Base-by-base conservation (phyloP, 2,329 filamentous ascomycete genomes). In the Grosmannia serpens region DNA sequence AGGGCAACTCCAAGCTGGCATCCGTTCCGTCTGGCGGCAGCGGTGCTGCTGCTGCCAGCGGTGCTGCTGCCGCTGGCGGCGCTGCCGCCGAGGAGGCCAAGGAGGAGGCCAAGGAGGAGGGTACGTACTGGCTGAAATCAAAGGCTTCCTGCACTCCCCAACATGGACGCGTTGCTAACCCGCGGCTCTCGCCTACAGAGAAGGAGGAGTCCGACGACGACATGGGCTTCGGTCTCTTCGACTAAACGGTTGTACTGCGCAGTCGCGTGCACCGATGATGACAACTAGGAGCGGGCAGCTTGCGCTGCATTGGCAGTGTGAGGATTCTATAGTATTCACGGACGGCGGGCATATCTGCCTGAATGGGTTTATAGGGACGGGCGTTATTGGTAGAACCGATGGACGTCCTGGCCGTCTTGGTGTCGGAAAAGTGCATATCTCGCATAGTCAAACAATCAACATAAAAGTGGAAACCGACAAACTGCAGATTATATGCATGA, bases 1-100 rank as follows among this genome's bases (percentile, higher is more conserved):
- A 91, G 78, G 94, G 94, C 73, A 85, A 88, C 66, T 72, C 80
- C 77, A 99, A 99, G 87, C 90, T 99, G 71, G 94, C 94, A 70
- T 96, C 92, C 77, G 92, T 99, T 73, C 91, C 94, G 77, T 90
- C 89, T 71, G 94, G 91, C 71, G 94, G 91, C 71, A 88, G 81
- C 76, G 88, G 81, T 69, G 79, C 78, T 70, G 80, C 79, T 69
- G 81, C 80, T 74, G 84, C 78, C 72, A 81, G 79, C 74, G 84
- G 77, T 72, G 87, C 77, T 72, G 88, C 79, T 71, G 87, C 77
- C 69, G 86, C 79, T 67, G 86, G 77, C 38, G 62, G 57, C 38
- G 62, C 60, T 26, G 62, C 62, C 17, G 61, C 62, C 26, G 63
- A 64, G 63, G 62, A 63, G 58, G 55, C 62, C 55, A 58, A 59